phyloP scores from a whole-genome alignment of 352 stramenopile species.

The Phytophthora palmivora region DNA sequence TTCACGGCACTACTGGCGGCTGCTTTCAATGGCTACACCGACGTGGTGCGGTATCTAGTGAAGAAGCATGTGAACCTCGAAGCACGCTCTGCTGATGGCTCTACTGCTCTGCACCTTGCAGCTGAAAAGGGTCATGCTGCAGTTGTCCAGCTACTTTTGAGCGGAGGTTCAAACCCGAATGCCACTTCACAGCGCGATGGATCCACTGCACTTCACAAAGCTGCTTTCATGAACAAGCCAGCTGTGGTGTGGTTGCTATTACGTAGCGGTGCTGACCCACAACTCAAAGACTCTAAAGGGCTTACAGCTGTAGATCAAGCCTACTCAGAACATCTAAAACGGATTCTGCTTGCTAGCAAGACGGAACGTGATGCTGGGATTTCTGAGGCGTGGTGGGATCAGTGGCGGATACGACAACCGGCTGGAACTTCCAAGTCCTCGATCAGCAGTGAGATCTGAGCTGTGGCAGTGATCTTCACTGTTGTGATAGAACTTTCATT shows the following conservation, averaged over 20 bases:
- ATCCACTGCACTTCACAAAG: slow-evolving; percentile 35
- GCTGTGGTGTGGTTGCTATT: slow-evolving; percentile 30
- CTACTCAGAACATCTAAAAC: slow-evolving; percentile 25
- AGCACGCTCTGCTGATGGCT: slow-evolving; percentile 46
- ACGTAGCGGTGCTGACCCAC: slow-evolving; percentile 21
- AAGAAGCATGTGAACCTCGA: slow-evolving; percentile 49
- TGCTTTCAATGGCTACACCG: slow-evolving; percentile 14
- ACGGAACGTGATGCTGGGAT: slow-evolving; percentile 9
- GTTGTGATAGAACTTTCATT: too few species aligned
- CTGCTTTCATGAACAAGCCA: slow-evolving; percentile 25
- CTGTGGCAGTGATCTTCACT: background rate
- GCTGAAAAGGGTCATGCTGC: slow-evolving; percentile 78
- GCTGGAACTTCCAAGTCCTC: background rate
- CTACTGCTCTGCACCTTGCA: slow-evolving; percentile 88
- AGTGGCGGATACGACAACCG: slow-evolving; percentile 12
- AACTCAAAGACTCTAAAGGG: slow-evolving; percentile 21
- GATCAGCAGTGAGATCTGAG: background rate
- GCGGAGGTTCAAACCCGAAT: slow-evolving; percentile 20
- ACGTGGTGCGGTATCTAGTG: slow-evolving; percentile 27
- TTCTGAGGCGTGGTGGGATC: slow-evolving; percentile 24
- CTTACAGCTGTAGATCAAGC: slow-evolving; percentile 20
- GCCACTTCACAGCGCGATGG: slow-evolving; percentile 1
- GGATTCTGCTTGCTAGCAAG: slow-evolving; percentile 17
- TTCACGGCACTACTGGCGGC: slow-evolving; percentile 27
- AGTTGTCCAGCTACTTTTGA: slow-evolving; percentile 80